Percentiles rank a stretch among this genome's conserved stretches.
Evolutionary conservation across 768 basidiomycete genomes (phyloP).

Genomic region (Myochromella boudieri): DNA sequence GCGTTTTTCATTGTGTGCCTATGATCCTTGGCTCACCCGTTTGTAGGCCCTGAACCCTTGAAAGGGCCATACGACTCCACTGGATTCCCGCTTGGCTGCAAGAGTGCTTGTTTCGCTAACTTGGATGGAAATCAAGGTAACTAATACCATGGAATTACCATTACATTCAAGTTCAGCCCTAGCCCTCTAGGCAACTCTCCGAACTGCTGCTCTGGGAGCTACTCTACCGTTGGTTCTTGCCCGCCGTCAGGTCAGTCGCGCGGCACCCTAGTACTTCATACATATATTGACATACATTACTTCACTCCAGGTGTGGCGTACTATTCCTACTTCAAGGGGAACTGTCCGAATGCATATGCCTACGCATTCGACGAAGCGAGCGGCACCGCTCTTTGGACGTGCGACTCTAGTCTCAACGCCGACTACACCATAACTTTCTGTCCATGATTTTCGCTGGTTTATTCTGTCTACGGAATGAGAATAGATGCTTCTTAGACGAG

Average conservation of each 20-base stretch:
- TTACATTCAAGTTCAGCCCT: background rate
- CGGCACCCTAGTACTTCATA: constrained; percentile 30
- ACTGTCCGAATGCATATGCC: constrained; percentile 47
- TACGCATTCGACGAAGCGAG: constrained; percentile 56
- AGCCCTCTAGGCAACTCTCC: constrained; percentile 49
- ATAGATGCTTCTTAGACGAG: too few relatives aligned
- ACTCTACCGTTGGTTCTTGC: constrained; percentile 53
- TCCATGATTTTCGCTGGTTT: too few relatives aligned
- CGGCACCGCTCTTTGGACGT: constrained; percentile 53
- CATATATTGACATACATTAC: background rate
- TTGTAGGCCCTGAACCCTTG: constrained; percentile 46
- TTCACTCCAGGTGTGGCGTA: constrained; percentile 21
- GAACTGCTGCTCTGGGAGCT: constrained; percentile 64
- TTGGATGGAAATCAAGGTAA: constrained; percentile 40
- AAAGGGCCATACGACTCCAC: constrained; percentile 51
- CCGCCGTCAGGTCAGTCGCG: constrained; percentile 43
- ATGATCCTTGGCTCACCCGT: constrained; percentile 3
- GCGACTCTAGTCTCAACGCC: constrained; percentile 36
- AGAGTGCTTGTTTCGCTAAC: constrained; percentile 52
- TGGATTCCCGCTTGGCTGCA: constrained; percentile 60
- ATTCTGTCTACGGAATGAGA: too few relatives aligned
- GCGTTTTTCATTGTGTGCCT: constrained; percentile 5
- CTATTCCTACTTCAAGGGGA: constrained; percentile 24
- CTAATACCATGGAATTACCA: background rate
- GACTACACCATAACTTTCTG: constrained; percentile 54